phyloP scores from a whole-genome alignment of 2,329 filamentous ascomycete genomes.

The Aaosphaeria pasadenensis region DNA sequence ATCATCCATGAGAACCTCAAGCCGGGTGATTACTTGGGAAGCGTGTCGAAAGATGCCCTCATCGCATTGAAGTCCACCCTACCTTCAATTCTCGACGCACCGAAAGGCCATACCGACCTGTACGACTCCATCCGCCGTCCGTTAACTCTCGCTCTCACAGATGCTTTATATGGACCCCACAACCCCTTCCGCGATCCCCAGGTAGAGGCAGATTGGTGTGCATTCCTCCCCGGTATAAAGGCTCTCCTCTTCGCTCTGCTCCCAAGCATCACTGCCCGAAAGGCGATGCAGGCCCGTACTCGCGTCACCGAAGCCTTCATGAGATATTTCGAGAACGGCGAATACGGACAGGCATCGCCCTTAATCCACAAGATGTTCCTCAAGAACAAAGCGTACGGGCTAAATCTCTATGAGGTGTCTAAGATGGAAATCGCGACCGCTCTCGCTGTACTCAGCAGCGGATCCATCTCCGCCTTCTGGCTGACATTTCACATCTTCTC shows the following conservation, averaged over 20 bases:
- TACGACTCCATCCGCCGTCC: constrained; percentile 26
- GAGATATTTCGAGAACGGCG: constrained; percentile 40
- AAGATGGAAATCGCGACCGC: constrained; percentile 42
- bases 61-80: constrained; percentile 16
- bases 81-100: constrained; percentile 14
- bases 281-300: constrained; percentile 29
- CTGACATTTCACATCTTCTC: constrained; percentile 38
- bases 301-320: constrained; percentile 35
- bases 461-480: constrained; percentile 42
- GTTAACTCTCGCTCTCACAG: constrained; percentile 37
- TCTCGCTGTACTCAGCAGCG: constrained; percentile 43
- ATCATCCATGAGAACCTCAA: constrained; percentile 36
- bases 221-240: constrained; percentile 23
- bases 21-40: constrained; percentile 28
- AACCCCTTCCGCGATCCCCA: constrained; percentile 40
- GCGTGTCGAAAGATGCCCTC: constrained; percentile 36
- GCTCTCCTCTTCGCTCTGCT: constrained; percentile 18
- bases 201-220: constrained; percentile 35
- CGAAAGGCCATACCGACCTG: constrained; percentile 7
- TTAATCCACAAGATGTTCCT: constrained; percentile 39
- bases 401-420: constrained; percentile 38
- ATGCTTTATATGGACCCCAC: constrained; percentile 41
- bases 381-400: constrained; percentile 23
- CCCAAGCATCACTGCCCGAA: constrained; percentile 27
- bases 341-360: constrained; percentile 38